phyloP scores from a whole-genome alignment of 140 eudicot species.

The Ambrosia hybrid region DNA sequence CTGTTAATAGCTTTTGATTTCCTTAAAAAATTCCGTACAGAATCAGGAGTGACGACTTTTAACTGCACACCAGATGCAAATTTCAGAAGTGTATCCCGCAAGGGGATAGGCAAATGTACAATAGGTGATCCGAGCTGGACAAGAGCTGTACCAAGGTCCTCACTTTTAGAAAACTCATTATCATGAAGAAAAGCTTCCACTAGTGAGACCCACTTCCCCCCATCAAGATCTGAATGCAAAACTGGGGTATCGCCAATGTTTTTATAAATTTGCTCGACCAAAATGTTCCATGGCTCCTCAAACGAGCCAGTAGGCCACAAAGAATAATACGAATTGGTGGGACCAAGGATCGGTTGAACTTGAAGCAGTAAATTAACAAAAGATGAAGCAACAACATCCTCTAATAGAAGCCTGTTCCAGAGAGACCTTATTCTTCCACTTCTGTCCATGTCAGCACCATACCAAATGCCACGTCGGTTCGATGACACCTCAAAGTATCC shows the following conservation, averaged over 20 bases:
- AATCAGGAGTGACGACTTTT: conserved; percentile 90
- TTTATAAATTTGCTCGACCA: conserved; percentile 74
- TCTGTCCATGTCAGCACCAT: conserved; percentile 99
- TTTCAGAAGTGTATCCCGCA: conserved; percentile 69
- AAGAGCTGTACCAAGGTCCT: conserved; percentile 73
- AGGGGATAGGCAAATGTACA: conserved; percentile 64
- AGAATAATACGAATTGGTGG: conserved; percentile 68
- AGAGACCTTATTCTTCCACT: conserved; percentile 91
- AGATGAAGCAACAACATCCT: conserved; percentile 82
- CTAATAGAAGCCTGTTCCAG: conserved; percentile 94
- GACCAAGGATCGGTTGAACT: conserved; percentile 62
- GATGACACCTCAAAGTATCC: conserved; percentile 99
- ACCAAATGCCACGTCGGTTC: conserved; percentile 99
- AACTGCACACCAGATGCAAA: conserved; percentile 44
- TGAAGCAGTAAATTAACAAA: conserved; percentile 70
- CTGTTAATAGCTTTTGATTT: conserved; percentile 33
- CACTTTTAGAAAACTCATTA: conserved; percentile 50
- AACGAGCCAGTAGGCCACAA: conserved; percentile 93
- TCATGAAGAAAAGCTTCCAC: conserved; percentile 79
- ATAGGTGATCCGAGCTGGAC: conserved; percentile 78
- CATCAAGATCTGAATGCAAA: conserved; percentile 69
- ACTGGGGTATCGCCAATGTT: conserved; percentile 63
- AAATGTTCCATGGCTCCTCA: conserved; percentile 94
- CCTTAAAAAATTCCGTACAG: conserved; percentile 68
- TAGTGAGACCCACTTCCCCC: conserved; percentile 89